Conservation (phyloP, 176 grass and related monocot species). For the Eragrostis nindensis region DNA sequence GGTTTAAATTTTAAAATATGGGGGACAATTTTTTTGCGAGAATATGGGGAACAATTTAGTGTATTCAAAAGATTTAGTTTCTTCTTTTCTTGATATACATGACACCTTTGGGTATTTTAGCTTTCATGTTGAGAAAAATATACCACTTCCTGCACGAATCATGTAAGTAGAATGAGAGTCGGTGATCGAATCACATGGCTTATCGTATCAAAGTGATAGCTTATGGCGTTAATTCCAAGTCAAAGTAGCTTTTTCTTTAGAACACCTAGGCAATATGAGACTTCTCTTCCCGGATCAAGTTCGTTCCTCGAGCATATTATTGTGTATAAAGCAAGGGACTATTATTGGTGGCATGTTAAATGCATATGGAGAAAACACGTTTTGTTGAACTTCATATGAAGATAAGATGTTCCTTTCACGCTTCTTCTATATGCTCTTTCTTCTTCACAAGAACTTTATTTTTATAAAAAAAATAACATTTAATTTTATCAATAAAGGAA, state of each 20-base stretch:
- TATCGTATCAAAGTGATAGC: conserved; percentile 6
- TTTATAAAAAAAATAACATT: neutral
- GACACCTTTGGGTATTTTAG: neutral
- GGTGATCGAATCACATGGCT: neutral
- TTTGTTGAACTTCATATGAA: no score
- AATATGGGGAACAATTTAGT: no score
- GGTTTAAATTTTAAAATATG: no score
- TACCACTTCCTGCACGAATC: neutral
- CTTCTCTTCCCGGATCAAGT: neutral
- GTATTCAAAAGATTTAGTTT: neutral
- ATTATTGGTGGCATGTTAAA: no score
- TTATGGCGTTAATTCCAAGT: neutral
- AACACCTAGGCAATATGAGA: neutral
- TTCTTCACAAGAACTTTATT: neutral
- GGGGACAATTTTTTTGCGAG: no score
- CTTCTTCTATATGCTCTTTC: neutral
- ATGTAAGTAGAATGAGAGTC: neutral
- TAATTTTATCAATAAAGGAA: neutral
- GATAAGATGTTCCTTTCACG: no score
- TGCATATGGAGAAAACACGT: no score
- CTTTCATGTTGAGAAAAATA: neutral
- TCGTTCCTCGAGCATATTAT: neutral
- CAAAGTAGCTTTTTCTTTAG: neutral
- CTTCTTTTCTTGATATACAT: neutral
- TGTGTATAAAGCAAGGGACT: no score